Evolutionary conservation across 2,329 filamentous ascomycete genomes (phyloP).

Genomic region (Colletotrichum horii): DNA sequence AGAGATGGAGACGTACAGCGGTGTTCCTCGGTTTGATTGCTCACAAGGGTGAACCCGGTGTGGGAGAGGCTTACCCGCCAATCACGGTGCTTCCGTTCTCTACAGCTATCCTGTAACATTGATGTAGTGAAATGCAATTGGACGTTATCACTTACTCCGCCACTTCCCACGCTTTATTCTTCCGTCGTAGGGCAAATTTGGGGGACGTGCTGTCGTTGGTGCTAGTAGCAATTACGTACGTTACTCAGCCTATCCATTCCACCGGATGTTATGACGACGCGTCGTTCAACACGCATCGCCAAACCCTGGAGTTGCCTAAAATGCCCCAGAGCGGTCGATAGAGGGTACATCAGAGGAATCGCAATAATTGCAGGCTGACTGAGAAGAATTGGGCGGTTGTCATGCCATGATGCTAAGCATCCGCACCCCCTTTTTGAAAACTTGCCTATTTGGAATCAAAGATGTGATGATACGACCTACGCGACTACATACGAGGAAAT

Average conservation of each 20-base stretch:
- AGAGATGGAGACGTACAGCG: background rate
- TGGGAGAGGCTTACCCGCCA: background rate
- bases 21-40: background rate
- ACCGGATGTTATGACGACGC: background rate
- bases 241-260: background rate
- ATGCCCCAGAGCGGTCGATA: accelerated
- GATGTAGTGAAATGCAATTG: background rate
- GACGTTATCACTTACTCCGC: background rate
- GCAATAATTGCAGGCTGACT: background rate
- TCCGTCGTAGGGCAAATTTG: background rate
- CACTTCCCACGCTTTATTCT: background rate
- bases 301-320: background rate
- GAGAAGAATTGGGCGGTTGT: background rate
- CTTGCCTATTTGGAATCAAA: background rate
- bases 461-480: background rate
- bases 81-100: background rate
- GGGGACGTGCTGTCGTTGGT: background rate
- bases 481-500: background rate
- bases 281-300: background rate
- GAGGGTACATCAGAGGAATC: accelerated
- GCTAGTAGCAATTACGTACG: background rate
- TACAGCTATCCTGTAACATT: background rate
- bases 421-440: background rate
- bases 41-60: background rate
- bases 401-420: background rate